Conservation (phyloP, 2,329 filamentous ascomycete genomes). For the Coleophoma crateriformis region DNA sequence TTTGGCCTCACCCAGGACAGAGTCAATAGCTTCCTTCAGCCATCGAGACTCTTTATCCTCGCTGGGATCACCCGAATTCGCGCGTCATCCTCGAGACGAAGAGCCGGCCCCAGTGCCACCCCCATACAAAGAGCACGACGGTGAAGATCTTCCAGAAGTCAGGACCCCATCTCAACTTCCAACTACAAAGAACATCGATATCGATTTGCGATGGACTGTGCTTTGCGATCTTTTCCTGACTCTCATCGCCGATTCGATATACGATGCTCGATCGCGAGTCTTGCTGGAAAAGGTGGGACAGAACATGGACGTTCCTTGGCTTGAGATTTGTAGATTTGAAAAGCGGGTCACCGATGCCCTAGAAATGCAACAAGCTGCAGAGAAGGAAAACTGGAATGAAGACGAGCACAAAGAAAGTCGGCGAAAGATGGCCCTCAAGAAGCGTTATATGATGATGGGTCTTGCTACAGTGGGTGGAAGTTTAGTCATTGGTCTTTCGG, state of each 20-base stretch:
- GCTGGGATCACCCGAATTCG: slow-evolving; percentile 7
- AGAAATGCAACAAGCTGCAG: slow-evolving; percentile 93
- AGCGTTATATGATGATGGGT: slow-evolving; percentile 90
- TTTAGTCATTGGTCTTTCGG: slow-evolving; percentile 90
- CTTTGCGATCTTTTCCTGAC: slow-evolving; percentile 93
- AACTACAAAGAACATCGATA: slow-evolving; percentile 78
- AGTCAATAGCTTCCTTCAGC: slow-evolving; percentile 12
- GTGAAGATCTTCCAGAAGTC: slow-evolving; percentile 71
- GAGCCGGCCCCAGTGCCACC: slow-evolving; percentile 45
- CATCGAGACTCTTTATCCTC: slow-evolving; percentile 33
- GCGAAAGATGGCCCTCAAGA: slow-evolving; percentile 74
- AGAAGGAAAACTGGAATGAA: slow-evolving; percentile 97
- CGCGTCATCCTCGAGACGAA: slow-evolving; percentile 32
- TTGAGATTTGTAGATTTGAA: slow-evolving; percentile 94
- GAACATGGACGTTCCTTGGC: slow-evolving; percentile 76
- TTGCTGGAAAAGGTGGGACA: slow-evolving; percentile 79
- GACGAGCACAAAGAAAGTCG: slow-evolving; percentile 87
- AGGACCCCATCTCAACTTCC: slow-evolving; percentile 79
- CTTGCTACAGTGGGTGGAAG: slow-evolving; percentile 93
- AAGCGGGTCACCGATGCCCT: slow-evolving; percentile 94
- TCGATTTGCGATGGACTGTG: slow-evolving; percentile 94
- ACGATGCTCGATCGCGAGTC: slow-evolving; percentile 81
- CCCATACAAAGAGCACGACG: slow-evolving; percentile 57
- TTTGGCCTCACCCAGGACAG: slow-evolving; percentile 15
- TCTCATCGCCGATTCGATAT: slow-evolving; percentile 91